Percentiles rank a stretch among this genome's conserved stretches.
Conservation (phyloP, 2,329 filamentous ascomycete genomes). For the Paecilomyces niveus region DNA sequence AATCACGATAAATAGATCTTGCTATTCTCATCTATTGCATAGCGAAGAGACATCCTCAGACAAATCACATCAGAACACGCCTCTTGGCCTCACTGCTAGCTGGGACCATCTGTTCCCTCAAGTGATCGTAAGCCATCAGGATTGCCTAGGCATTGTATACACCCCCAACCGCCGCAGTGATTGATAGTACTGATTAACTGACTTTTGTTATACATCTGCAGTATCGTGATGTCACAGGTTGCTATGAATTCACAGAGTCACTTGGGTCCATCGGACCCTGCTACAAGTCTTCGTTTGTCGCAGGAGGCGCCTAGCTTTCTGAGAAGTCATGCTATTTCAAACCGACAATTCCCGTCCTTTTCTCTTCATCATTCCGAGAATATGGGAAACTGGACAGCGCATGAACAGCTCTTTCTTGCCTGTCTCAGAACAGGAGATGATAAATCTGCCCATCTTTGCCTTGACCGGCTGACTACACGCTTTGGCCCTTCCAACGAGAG, state of each 20-base stretch:
- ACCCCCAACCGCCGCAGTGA: neutral
- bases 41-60: neutral
- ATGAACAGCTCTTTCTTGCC: constrained; percentile 80
- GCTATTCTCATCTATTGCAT: neutral
- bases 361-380: constrained; percentile 53
- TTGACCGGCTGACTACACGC: constrained; percentile 67
- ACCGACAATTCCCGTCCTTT: constrained; percentile 43
- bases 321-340: constrained; percentile 8
- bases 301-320: constrained; percentile 38
- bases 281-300: constrained; percentile 38
- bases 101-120: neutral
- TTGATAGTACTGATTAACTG: neutral
- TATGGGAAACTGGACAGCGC: constrained; percentile 72
- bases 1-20: neutral
- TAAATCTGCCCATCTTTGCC: constrained; percentile 63
- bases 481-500: constrained; percentile 83
- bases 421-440: constrained; percentile 82
- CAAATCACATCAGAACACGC: neutral
- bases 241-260: constrained; percentile 1
- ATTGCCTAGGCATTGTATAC: neutral
- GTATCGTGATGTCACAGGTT: constrained; percentile 1
- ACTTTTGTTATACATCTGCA: neutral
- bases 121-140: neutral
- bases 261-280: constrained; percentile 31
- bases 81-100: neutral